phyloP scores from a whole-genome alignment of 2,329 filamentous ascomycete genomes.

The Fusarium duplospermum region DNA sequence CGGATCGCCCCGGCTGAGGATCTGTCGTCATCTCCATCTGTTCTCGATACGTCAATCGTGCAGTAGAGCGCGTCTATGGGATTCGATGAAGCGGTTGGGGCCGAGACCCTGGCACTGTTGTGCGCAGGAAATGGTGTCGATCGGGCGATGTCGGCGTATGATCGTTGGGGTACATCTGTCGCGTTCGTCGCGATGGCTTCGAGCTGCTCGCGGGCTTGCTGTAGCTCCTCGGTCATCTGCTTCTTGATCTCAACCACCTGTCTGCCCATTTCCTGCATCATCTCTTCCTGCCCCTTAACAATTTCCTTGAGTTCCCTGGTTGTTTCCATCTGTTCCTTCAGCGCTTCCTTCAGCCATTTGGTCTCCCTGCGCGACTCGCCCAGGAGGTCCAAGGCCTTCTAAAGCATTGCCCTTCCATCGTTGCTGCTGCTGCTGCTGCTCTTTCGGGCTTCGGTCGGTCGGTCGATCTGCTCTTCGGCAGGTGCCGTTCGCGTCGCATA shows the following conservation, averaged over 20 bases:
- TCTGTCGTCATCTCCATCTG: too few species aligned
- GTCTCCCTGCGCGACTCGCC: neutral
- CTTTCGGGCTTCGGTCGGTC: neutral
- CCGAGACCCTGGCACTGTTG: neutral
- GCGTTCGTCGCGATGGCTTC: neutral
- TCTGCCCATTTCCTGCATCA: neutral
- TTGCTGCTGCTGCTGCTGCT: slow-evolving; percentile 1
- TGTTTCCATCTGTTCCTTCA: neutral
- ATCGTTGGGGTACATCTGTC: neutral
- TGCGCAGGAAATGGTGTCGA: neutral
- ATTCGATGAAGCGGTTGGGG: neutral
- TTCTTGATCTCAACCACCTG: neutral
- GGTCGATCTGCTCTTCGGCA: neutral
- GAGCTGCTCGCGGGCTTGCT: neutral
- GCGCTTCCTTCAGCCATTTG: neutral
- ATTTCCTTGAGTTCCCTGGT: neutral
- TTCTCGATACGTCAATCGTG: neutral
- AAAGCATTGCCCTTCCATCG: slow-evolving; percentile 3
- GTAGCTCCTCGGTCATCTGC: neutral
- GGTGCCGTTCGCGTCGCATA: neutral
- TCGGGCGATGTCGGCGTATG: neutral
- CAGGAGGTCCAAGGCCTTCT: neutral
- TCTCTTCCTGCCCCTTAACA: neutral
- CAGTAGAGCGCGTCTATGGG: neutral
- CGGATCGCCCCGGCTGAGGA: too few species aligned